Percentiles rank a stretch among this genome's conserved stretches.
phyloP scores from a whole-genome alignment of 495 filamentous ascomycete species.

The Pyronema domesticum region DNA sequence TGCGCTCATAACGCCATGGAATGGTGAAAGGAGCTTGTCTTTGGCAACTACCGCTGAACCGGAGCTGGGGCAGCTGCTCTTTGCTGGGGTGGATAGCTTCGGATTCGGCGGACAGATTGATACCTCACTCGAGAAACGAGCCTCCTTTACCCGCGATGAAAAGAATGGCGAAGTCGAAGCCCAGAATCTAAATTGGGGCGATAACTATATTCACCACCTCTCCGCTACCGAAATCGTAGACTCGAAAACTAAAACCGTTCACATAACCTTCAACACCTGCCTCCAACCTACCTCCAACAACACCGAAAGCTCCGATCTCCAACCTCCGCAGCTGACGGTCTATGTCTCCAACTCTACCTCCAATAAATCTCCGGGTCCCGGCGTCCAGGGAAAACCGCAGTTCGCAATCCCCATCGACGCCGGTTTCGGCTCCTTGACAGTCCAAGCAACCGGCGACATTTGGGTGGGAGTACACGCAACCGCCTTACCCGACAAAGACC shows the following conservation, averaged over 20 bases:
- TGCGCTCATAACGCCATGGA: not conserved
- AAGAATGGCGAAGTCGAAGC: conserved; percentile 11
- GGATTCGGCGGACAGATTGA: not conserved
- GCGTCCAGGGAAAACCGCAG: conserved; percentile 28
- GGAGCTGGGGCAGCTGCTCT: not conserved
- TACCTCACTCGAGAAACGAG: not conserved
- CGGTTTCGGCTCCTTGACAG: conserved; percentile 44
- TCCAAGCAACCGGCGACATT: conserved; percentile 40
- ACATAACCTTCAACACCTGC: conserved; percentile 68
- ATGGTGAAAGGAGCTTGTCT: not conserved
- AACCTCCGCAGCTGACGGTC: conserved; percentile 53
- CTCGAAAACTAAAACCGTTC: conserved; percentile 35
- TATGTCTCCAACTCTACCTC: conserved; percentile 51
- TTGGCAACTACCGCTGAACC: not conserved
- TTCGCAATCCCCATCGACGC: conserved; percentile 30
- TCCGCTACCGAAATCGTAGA: conserved; percentile 12
- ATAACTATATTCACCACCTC: conserved; percentile 16
- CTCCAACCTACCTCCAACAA: conserved; percentile 42
- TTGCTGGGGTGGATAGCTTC: not conserved
- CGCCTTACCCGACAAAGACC: conserved; percentile 28
- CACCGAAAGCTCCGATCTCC: conserved; percentile 5
- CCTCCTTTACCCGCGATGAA: conserved; percentile 1
- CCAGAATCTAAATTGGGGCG: conserved; percentile 16
- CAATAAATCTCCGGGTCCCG: conserved; percentile 52
- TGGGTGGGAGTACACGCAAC: conserved; percentile 62